Evolutionary conservation across 1,284 basidiomycete genomes (phyloP).

Genomic region (Pulveroboletus sp.): DNA sequence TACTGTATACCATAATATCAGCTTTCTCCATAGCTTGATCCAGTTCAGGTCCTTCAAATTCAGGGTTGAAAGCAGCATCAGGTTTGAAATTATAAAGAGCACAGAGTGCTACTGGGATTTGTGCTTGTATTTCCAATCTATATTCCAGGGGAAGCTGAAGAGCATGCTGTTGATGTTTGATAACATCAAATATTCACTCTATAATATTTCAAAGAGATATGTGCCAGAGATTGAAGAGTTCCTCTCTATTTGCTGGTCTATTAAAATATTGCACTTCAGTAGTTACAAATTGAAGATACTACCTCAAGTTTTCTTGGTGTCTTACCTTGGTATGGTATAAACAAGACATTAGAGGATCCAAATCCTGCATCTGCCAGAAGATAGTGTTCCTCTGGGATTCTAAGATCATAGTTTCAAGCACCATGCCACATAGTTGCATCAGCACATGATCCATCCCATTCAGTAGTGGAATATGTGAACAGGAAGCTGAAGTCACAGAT

Average conservation of each 20-base stretch:
- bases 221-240: slow-evolving; percentile 40
- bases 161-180: slow-evolving; percentile 35
- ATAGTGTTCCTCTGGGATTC: slow-evolving; percentile 4
- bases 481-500: slow-evolving; percentile 14
- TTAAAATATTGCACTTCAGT: neutral
- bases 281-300: neutral
- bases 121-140: slow-evolving; percentile 30
- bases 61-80: too few species aligned
- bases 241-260: slow-evolving; percentile 23
- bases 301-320: neutral
- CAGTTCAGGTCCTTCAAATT: too few species aligned
- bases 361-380: slow-evolving; percentile 13
- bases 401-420: neutral
- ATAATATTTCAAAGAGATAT: slow-evolving; percentile 37
- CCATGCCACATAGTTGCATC: slow-evolving; percentile 12
- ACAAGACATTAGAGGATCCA: neutral
- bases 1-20: too few species aligned
- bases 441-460: slow-evolving; percentile 6
- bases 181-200: slow-evolving; percentile 41
- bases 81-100: slow-evolving; percentile 37
- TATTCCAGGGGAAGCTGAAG: slow-evolving; percentile 28
- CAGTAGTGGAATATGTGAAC: slow-evolving; percentile 7
- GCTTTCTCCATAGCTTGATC: too few species aligned
- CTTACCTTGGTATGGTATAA: too few species aligned
- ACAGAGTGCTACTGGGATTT: slow-evolving; percentile 28